phyloP scores from a whole-genome alignment of 1,284 basidiomycete genomes.

The Moesziomyces sp. region DNA sequence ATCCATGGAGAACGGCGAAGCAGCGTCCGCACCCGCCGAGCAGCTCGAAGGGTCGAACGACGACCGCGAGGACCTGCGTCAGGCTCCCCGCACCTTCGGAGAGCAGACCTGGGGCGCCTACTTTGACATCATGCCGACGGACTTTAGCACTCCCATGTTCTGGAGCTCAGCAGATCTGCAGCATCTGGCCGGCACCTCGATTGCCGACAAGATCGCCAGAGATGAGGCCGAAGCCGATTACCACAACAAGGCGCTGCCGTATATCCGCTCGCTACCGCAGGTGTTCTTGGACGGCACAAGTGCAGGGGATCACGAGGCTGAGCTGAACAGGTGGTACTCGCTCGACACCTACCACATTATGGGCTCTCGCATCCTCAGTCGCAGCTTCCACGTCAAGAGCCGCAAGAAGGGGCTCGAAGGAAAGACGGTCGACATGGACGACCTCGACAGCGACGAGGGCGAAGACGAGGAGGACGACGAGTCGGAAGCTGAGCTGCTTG shows the following conservation, averaged over 20 bases:
- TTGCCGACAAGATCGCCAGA: conserved; percentile 87
- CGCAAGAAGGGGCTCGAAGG: conserved; percentile 38
- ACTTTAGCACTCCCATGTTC: conserved; percentile 91
- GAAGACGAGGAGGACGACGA: conserved; percentile 46
- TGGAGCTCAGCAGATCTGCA: conserved; percentile 81
- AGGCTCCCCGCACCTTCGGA: conserved; percentile 13
- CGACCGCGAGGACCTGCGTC: conserved; percentile 8
- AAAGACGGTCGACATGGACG: conserved; percentile 48
- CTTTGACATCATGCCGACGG: conserved; percentile 73
- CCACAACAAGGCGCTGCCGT: conserved; percentile 65
- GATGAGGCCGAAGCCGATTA: conserved; percentile 84
- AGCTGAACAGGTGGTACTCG: conserved; percentile 73
- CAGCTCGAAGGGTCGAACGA: conserved; percentile 31
- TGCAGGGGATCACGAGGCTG: conserved; percentile 13
- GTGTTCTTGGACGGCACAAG: conserved; percentile 50
- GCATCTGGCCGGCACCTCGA: conserved; percentile 84
- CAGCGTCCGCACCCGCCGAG: background rate
- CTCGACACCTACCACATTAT: conserved; percentile 85
- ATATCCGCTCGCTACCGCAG: conserved; percentile 62
- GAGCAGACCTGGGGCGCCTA: conserved; percentile 58
- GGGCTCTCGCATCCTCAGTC: conserved; percentile 91
- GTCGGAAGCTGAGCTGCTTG: conserved; percentile 44
- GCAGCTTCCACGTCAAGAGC: conserved; percentile 80
- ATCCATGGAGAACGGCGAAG: conserved; percentile 38
- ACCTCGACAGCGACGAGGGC: conserved; percentile 56